phyloP scores from a whole-genome alignment of 2,329 filamentous ascomycete species.

The Alternaria sp. region DNA sequence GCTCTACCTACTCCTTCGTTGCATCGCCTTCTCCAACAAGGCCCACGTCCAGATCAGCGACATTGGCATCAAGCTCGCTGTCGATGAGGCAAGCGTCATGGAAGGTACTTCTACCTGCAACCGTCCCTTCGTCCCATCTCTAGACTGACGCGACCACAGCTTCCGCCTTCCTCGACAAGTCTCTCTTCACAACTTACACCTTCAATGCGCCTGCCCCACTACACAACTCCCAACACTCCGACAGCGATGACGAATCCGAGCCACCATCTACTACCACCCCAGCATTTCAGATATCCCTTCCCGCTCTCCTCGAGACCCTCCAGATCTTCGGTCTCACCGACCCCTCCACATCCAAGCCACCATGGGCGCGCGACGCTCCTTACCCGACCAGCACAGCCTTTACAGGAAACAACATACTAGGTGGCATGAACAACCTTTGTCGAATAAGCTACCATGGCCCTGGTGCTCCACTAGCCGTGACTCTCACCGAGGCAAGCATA shows the following conservation, averaged over 20 bases:
- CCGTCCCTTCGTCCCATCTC: not conserved
- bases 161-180: slow-evolving; percentile 84
- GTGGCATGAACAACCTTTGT: slow-evolving; percentile 80
- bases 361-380: slow-evolving; percentile 52
- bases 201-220: slow-evolving; percentile 64
- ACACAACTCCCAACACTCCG: slow-evolving; percentile 44
- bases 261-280: slow-evolving; percentile 57
- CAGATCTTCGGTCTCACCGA: slow-evolving; percentile 85
- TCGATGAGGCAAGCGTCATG: slow-evolving; percentile 88
- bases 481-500: slow-evolving; percentile 84
- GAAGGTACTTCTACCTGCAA: slow-evolving; percentile 67
- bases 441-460: slow-evolving; percentile 78
- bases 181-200: slow-evolving; percentile 85
- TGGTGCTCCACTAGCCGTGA: slow-evolving; percentile 82
- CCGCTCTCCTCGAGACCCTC: slow-evolving; percentile 88
- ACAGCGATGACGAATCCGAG: slow-evolving; percentile 47
- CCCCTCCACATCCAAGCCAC: slow-evolving; percentile 48
- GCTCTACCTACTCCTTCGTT: slow-evolving; percentile 71
- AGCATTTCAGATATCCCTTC: slow-evolving; percentile 85
- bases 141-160: slow-evolving; percentile 53
- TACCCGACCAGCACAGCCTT: slow-evolving; percentile 75
- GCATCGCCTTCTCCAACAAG: slow-evolving; percentile 68
- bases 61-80: slow-evolving; percentile 85
- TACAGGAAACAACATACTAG: slow-evolving; percentile 76
- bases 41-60: slow-evolving; percentile 79